Conservation (phyloP, 2,329 filamentous ascomycete genomes). For the Plenodomus lindquistii region DNA sequence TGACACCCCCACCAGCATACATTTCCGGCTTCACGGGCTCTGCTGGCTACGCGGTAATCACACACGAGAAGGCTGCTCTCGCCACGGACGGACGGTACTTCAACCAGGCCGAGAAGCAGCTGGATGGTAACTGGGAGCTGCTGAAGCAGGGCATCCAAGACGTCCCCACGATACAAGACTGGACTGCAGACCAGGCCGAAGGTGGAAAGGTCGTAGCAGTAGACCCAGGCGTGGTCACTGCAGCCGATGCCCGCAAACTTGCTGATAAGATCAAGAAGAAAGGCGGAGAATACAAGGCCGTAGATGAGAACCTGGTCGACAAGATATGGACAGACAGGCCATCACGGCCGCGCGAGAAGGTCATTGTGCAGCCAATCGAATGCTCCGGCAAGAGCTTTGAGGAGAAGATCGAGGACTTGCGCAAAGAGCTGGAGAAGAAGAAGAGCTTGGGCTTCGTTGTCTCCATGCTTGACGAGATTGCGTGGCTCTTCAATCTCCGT, state of each 20-base stretch:
- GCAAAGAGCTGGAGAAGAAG: constrained; percentile 91
- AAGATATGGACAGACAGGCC: constrained; percentile 82
- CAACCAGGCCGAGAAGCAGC: constrained; percentile 89
- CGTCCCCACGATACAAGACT: constrained; percentile 97
- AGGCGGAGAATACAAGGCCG: constrained; percentile 75
- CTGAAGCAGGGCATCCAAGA: constrained; percentile 92
- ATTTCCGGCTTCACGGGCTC: constrained; percentile 96
- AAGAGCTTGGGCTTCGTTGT: constrained; percentile 85
- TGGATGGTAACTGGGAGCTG: constrained; percentile 88
- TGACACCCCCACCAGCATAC: constrained; percentile 61
- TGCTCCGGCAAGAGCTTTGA: constrained; percentile 82
- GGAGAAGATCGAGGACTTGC: constrained; percentile 80
- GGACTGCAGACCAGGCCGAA: constrained; percentile 83
- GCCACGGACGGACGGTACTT: constrained; percentile 98
- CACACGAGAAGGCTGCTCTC: constrained; percentile 81
- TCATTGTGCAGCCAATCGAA: constrained; percentile 71
- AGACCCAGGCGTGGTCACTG: constrained; percentile 85
- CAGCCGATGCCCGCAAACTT: constrained; percentile 72
- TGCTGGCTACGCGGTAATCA: constrained; percentile 88
- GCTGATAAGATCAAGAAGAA: constrained; percentile 84
- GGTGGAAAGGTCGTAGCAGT: constrained; percentile 88
- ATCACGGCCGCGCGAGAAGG: constrained; percentile 71
- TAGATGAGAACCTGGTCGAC: constrained; percentile 87
- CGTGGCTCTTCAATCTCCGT: constrained; percentile 97
- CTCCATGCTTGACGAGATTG: constrained; percentile 94